These are phyloP conservation scores for Bolboschoenoplectus hybrid DNA, from an alignment of 202 grass and related monocot genomes.

Conservation along the genomic window DNA sequence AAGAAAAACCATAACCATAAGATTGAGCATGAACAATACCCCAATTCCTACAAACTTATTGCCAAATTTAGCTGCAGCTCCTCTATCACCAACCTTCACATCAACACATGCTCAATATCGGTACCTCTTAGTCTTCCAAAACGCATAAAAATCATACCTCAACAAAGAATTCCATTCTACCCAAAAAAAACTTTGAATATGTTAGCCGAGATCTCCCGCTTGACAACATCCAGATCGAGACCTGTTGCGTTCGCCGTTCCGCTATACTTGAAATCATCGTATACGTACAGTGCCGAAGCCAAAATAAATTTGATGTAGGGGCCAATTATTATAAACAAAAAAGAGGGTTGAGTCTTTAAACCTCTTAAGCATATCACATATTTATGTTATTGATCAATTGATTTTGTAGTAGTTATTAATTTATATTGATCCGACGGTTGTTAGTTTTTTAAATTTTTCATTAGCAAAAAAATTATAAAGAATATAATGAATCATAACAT, in stretches of 20 bases:
- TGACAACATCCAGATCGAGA: background rate
- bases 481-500: no score
- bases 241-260: background rate
- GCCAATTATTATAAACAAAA: no score
- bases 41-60: background rate
- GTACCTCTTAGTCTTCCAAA: background rate
- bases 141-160: background rate
- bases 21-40: background rate
- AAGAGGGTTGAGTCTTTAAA: no score
- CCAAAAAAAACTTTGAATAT: background rate
- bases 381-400: no score
- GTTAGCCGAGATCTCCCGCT: background rate
- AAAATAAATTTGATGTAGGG: no score
- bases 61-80: background rate
- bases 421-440: no score
- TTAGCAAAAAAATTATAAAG: no score
- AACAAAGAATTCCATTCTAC: background rate
- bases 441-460: no score
- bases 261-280: background rate
- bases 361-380: no score
- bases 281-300: no score
- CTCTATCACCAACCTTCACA: slow-evolving; percentile 9
- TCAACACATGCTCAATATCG: background rate
- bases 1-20: background rate
- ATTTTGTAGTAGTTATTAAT: no score